These are phyloP conservation scores for Volvox carteri DNA, from an alignment of 163 green algal species.

Conservation along the genomic window DNA sequence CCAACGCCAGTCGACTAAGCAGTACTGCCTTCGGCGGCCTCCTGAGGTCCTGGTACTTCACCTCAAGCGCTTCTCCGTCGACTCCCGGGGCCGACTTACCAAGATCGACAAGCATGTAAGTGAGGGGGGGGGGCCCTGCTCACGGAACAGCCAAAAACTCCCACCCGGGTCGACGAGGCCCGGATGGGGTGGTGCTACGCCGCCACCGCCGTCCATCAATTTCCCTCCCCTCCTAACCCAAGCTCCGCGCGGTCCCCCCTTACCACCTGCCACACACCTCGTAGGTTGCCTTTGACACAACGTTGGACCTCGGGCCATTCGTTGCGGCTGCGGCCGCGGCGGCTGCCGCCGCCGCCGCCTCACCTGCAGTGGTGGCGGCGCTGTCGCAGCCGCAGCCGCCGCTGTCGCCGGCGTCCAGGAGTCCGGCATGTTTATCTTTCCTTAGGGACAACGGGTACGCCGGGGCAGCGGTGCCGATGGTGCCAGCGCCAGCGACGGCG, in stretches of 20 bases:
- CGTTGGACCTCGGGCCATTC: conserved; percentile 40
- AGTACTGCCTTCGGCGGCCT: conserved; percentile 25
- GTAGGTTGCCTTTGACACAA: conserved; percentile 49
- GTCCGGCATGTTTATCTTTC: too few species aligned
- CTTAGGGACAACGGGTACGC: too few species aligned
- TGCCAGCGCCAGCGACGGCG: neutral
- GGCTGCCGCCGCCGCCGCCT: neutral
- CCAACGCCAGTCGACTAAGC: conserved; percentile 21
- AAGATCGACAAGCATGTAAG: conserved; percentile 57
- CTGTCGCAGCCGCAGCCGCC: neutral
- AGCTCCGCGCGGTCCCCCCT: too few species aligned
- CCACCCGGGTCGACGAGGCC: too few species aligned
- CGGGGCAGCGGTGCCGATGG: neutral
- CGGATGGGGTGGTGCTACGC: too few species aligned
- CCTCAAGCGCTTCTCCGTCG: conserved; percentile 76
- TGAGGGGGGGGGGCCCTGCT: too few species aligned
- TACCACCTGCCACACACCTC: too few species aligned
- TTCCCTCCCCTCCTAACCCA: too few species aligned
- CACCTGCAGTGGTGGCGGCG: neutral
- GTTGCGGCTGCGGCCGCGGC: neutral
- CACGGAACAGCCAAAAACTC: too few species aligned
- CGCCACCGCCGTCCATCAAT: too few species aligned
- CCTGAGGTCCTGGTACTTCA: conserved; percentile 73
- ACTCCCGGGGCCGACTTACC: conserved; percentile 35
- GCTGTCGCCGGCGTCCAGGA: too few species aligned